Evolutionary conservation across 768 basidiomycete genomes (phyloP).

Genomic region (Chalciporus sphaerocephalus): DNA sequence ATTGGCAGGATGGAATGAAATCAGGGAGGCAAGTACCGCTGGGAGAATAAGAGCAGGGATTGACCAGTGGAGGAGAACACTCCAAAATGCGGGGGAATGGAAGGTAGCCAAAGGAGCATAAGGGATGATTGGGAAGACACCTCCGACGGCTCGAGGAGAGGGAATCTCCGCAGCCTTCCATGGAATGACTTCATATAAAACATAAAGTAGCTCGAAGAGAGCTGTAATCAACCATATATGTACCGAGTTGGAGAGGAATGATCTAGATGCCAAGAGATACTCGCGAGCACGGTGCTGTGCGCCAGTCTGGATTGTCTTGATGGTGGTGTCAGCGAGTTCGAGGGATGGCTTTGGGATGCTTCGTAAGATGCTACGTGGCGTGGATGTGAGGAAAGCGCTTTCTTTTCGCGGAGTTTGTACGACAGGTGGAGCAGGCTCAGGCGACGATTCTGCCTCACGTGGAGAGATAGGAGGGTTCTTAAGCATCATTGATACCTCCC

Average conservation of each 20-base stretch:
- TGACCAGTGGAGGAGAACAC: slow-evolving; percentile 56
- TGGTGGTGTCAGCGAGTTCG: slow-evolving; percentile 18
- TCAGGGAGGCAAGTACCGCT: slow-evolving; percentile 48
- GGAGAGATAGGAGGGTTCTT: slow-evolving; percentile 44
- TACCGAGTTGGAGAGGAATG: slow-evolving; percentile 55
- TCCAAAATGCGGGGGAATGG: slow-evolving; percentile 47
- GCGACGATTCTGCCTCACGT: slow-evolving; percentile 12
- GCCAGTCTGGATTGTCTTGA: slow-evolving; percentile 19
- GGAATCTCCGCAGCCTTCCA: slow-evolving; percentile 40
- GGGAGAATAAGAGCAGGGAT: slow-evolving; percentile 61
- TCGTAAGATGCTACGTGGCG: slow-evolving; percentile 27
- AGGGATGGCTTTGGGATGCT: slow-evolving; percentile 19
- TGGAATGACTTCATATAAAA: slow-evolving; percentile 50
- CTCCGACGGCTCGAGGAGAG: slow-evolving; percentile 9
- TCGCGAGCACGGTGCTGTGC: slow-evolving; percentile 16
- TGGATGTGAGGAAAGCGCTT: slow-evolving; percentile 16
- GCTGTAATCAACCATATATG: slow-evolving; percentile 58
- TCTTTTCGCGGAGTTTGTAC: slow-evolving; percentile 19
- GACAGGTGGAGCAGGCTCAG: background rate
- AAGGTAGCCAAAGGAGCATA: slow-evolving; percentile 49
- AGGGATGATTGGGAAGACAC: slow-evolving; percentile 29
- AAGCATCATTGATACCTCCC: slow-evolving; percentile 50
- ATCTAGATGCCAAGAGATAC: slow-evolving; percentile 24
- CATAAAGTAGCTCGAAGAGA: slow-evolving; percentile 49
- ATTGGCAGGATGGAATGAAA: slow-evolving; percentile 56